Percentiles rank a stretch among this genome's conserved stretches.
Conservation (phyloP, 495 filamentous ascomycete species). For the Podospora pseudoanserina region DNA sequence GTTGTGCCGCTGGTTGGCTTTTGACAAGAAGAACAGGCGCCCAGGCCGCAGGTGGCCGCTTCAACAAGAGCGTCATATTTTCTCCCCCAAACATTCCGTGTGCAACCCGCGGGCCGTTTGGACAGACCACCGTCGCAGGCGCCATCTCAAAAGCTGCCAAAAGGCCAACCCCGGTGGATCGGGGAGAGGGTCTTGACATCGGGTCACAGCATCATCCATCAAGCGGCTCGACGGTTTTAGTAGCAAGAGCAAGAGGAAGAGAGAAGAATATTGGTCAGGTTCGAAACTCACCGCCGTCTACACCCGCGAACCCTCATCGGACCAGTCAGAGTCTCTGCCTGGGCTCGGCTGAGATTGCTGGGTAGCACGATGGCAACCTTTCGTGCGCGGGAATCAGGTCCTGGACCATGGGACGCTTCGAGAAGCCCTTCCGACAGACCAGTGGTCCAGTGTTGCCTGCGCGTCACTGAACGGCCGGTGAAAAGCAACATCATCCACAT, state of each 20-base stretch:
- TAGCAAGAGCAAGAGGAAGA: background rate
- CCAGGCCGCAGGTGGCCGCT: constrained; percentile 1
- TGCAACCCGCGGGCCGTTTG: background rate
- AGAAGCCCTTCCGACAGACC: background rate
- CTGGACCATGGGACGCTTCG: constrained; percentile 17
- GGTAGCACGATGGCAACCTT: constrained; percentile 24
- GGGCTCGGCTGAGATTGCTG: constrained; percentile 18
- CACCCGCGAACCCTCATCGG: background rate
- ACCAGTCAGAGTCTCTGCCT: background rate
- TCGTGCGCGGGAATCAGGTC: constrained; percentile 20
- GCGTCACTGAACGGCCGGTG: background rate
- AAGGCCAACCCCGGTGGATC: constrained; percentile 4
- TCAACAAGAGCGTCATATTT: background rate
- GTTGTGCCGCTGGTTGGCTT: background rate
- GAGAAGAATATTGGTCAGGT: background rate
- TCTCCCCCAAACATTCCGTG: background rate
- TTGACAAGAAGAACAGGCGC: background rate
- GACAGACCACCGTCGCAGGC: constrained; percentile 3
- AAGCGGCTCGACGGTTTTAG: constrained; percentile 11
- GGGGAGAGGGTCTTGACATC: constrained; percentile 13
- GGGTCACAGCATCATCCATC: constrained; percentile 17
- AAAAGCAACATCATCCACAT: background rate
- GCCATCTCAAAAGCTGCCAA: background rate
- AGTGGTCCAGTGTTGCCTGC: background rate
- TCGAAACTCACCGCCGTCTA: background rate